Conservation (phyloP, 306 rosid genomes). For the Dalbergia oliveri region DNA sequence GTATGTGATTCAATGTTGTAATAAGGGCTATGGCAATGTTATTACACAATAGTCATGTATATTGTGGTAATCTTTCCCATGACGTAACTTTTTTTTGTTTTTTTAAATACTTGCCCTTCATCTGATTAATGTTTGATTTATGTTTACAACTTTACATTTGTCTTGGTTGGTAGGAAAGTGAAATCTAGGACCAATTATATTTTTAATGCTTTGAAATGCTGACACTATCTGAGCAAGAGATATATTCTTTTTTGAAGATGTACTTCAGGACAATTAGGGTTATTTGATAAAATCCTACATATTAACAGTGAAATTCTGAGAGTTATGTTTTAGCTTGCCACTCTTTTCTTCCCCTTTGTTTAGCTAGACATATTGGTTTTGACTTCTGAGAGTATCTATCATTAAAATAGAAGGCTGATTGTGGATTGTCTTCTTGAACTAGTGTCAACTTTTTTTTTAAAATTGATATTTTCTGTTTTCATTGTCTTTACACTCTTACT, state of each 20-base stretch:
- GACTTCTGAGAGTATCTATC: background rate
- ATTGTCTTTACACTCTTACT: background rate
- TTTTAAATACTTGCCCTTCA: background rate
- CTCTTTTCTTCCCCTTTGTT: constrained; percentile 7
- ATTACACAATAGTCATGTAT: constrained; percentile 8
- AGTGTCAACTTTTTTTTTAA: background rate
- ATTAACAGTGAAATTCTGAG: constrained; percentile 22
- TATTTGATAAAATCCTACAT: constrained; percentile 11
- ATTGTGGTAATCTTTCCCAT: constrained; percentile 13
- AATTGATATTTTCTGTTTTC: background rate
- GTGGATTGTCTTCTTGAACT: constrained; percentile 18
- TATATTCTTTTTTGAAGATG: constrained; percentile 20
- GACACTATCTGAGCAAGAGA: background rate
- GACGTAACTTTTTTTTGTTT: background rate
- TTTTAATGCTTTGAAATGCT: constrained; percentile 2
- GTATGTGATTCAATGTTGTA: constrained; percentile 9
- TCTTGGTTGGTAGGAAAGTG: constrained; percentile 22
- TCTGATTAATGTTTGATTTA: constrained; percentile 24
- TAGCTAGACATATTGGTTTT: background rate
- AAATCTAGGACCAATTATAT: background rate
- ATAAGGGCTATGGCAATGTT: constrained; percentile 25
- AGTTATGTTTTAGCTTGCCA: background rate
- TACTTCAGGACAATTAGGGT: background rate
- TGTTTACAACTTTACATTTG: constrained; percentile 9
- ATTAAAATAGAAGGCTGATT: background rate